phyloP scores from a whole-genome alignment of 306 rosid genomes.

The Acacia acuminata region DNA sequence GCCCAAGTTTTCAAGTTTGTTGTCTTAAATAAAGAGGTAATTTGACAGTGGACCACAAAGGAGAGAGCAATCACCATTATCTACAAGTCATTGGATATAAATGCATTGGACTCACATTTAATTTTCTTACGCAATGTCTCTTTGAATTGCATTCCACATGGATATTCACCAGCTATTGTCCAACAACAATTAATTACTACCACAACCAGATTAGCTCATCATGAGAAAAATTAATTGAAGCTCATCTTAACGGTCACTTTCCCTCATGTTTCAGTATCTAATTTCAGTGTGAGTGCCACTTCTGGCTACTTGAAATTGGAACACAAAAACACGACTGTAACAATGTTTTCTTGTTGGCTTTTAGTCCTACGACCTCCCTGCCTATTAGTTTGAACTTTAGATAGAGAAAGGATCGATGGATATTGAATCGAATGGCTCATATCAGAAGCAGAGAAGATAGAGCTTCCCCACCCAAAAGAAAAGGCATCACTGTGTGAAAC shows the following conservation, averaged over 20 bases:
- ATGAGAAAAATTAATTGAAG: neutral
- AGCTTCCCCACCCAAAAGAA: constrained; percentile 31
- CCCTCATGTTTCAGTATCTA: neutral
- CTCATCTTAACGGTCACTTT: neutral
- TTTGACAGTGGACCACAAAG: neutral
- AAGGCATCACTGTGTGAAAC: constrained; percentile 43
- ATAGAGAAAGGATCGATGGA: constrained; percentile 10
- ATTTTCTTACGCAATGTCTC: neutral
- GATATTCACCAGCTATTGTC: neutral
- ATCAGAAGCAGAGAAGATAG: constrained; percentile 32
- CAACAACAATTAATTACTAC: neutral
- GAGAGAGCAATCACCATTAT: neutral
- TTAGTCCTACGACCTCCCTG: neutral
- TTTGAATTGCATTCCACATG: neutral
- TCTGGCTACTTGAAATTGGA: constrained; percentile 8
- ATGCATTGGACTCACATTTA: neutral
- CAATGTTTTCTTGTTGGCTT: constrained; percentile 30
- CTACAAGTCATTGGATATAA: neutral
- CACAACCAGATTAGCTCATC: neutral
- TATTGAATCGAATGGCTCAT: constrained; percentile 41
- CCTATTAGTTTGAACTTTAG: neutral
- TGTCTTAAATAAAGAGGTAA: neutral
- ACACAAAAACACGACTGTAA: neutral
- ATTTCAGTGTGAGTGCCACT: neutral
- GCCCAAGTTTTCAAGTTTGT: neutral